Percentiles rank a stretch among this genome's conserved stretches.
Evolutionary conservation across 2,329 filamentous ascomycete species (phyloP).

Genomic region (Epichloe sp.): DNA sequence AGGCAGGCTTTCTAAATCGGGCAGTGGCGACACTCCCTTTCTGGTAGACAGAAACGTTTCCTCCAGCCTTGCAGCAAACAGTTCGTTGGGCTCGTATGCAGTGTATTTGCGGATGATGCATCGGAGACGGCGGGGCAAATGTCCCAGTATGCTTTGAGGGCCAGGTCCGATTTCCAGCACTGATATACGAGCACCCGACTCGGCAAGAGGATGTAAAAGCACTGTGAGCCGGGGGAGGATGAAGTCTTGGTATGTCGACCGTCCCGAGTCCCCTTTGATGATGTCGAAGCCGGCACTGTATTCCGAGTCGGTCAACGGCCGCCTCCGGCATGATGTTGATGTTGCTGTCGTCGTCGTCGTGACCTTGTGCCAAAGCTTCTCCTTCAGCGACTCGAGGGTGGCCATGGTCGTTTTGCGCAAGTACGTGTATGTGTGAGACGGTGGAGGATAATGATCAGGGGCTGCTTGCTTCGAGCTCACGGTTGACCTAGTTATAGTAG

Average conservation of each 20-base stretch:
- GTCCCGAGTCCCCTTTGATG: conserved; percentile 22
- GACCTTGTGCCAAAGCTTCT: not conserved
- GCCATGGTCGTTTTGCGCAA: not conserved
- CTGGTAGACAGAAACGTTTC: not conserved
- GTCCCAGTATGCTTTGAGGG: conserved; percentile 37
- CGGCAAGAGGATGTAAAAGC: conserved; percentile 20
- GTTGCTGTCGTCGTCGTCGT: not conserved
- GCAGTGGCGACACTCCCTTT: not conserved
- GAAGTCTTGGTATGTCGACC: conserved; percentile 6
- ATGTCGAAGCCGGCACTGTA: conserved; percentile 35
- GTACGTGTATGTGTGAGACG: too few relatives aligned
- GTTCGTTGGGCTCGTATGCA: not conserved
- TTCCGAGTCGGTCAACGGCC: conserved; percentile 31
- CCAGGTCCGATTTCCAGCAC: conserved; percentile 48
- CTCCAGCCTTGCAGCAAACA: not conserved
- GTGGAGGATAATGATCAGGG: too few relatives aligned
- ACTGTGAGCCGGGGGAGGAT: not conserved
- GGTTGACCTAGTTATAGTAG: too few relatives aligned
- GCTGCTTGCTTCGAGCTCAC: too few relatives aligned
- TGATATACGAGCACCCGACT: conserved; percentile 30
- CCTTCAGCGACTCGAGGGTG: not conserved
- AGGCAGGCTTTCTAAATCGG: not conserved
- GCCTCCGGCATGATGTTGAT: conserved; percentile 11
- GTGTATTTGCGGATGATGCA: conserved; percentile 13
- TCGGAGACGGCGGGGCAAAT: conserved; percentile 29